Base-by-base conservation (phyloP, 768 basidiomycete species). In the Gloeophyllum trabeum region DNA sequence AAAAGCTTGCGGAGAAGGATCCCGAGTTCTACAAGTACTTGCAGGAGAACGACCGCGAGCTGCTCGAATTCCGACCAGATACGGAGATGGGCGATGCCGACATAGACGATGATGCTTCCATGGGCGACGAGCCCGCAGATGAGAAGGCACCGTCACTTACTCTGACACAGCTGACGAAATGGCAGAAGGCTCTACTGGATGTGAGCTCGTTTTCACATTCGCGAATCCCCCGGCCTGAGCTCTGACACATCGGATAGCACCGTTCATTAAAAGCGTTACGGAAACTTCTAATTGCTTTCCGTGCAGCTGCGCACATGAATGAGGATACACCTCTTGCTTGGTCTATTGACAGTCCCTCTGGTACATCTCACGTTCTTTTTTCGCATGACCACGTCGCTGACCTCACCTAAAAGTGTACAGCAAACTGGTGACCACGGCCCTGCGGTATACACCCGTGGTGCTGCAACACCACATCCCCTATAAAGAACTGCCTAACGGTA, bases 21-120 rank as follows among this genome's bases (percentile, higher is more conserved):
- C 94, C 94, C n/a, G 94, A 96, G 55, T 99, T 98, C 65, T 99
- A 78, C 81, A 90, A 93, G 62, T 99, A 93, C 57, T 70, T 99
- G 2, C 83, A 93, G 64, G 89, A 98, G 62, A 92, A 99, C 55
- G 96, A 99, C 61, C 67, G 70, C 45, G 92, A 91, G 43, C 66
- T 98, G n/a, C 69, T 99, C 2, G 72, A 88, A 3, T 98, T 98
- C 55, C n/a, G n/a, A n/a, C n/a, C n/a, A n/a, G n/a, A n/a, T n/a
- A n/a, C n/a, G n/a, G 66, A 77, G 30, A 63, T 71, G 1, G 52
- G 67, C 41, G 60, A 58, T 1, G 61, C 59, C 1, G 67, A 55
- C 2, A 62, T 57, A 10, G 71, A 61, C 18, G 69, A 62, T 4
- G 69, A 61, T 1, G 71, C 65, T 6, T 74, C 69, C 2, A 67